These are phyloP conservation scores for Clitopilus hobsonii DNA, from an alignment of 768 basidiomycete genomes.

Conservation along the genomic window DNA sequence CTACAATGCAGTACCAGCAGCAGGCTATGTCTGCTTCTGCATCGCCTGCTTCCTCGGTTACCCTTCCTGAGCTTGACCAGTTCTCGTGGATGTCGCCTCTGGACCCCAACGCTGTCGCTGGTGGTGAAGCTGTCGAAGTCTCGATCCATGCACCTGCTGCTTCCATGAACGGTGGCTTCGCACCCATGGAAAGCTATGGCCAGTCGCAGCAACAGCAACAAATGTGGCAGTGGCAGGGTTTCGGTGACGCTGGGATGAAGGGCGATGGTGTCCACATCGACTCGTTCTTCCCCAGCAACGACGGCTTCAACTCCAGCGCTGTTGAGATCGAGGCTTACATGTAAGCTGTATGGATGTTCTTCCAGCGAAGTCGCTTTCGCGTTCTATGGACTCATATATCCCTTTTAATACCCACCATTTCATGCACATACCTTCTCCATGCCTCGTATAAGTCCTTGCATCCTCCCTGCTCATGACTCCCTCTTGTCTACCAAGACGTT, in stretches of 20 bases:
- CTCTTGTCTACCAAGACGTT: neutral
- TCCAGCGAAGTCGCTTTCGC: too few species aligned
- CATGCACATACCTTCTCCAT: neutral
- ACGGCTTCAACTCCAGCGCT: neutral
- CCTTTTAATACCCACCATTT: neutral
- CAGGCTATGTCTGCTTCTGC: neutral
- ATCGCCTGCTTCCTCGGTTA: neutral
- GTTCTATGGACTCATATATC: neutral
- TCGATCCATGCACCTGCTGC: too few species aligned
- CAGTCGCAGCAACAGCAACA: too few species aligned
- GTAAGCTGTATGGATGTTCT: neutral
- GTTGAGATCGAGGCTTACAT: neutral
- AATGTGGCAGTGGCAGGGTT: neutral
- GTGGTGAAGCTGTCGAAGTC: neutral
- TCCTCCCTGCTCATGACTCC: neutral
- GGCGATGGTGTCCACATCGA: neutral
- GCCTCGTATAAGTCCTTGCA: neutral
- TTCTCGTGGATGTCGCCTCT: neutral
- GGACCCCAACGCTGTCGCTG: neutral
- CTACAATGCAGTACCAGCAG: neutral
- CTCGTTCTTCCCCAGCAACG: neutral
- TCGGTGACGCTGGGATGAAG: neutral
- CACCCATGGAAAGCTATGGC: too few species aligned
- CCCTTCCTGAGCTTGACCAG: neutral
- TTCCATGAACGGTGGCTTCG: too few species aligned